Conservation (phyloP, 2,329 filamentous ascomycete genomes). For the Septoria linicola region DNA sequence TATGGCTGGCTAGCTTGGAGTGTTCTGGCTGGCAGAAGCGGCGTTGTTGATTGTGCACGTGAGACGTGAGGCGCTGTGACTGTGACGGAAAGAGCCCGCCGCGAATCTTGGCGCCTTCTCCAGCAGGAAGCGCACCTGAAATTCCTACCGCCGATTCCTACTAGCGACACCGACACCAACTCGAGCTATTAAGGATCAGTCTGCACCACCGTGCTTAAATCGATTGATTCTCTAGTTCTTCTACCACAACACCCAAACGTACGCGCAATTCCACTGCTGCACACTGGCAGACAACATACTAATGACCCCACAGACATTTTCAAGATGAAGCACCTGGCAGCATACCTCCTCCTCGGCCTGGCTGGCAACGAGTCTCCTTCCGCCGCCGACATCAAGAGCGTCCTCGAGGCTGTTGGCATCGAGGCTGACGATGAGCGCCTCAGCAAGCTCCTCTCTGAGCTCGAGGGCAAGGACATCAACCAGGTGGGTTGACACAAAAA, state of each 20-base stretch:
- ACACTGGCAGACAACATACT: slow-evolving; percentile 8
- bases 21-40: no score
- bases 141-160: not conserved
- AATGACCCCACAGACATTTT: slow-evolving; percentile 28
- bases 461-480: slow-evolving; percentile 86
- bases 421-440: slow-evolving; percentile 90
- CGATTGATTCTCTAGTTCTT: slow-evolving; percentile 95
- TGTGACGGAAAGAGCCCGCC: no score
- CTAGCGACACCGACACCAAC: slow-evolving; percentile 22
- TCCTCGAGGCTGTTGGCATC: slow-evolving; percentile 91
- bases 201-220: slow-evolving; percentile 98
- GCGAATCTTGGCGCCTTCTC: not conserved
- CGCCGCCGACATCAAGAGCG: slow-evolving; percentile 78
- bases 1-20: no score
- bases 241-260: slow-evolving; percentile 24
- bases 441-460: slow-evolving; percentile 81
- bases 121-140: not conserved
- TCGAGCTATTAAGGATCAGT: slow-evolving; percentile 95
- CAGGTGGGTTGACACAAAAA: slow-evolving; percentile 62
- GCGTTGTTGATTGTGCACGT: no score
- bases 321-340: slow-evolving; percentile 99
- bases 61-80: no score
- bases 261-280: slow-evolving; percentile 9
- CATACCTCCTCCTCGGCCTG: slow-evolving; percentile 95
- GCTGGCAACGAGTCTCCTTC: slow-evolving; percentile 89